phyloP scores from a whole-genome alignment of 148 eudicot species.

The Talinum fruticosum region DNA sequence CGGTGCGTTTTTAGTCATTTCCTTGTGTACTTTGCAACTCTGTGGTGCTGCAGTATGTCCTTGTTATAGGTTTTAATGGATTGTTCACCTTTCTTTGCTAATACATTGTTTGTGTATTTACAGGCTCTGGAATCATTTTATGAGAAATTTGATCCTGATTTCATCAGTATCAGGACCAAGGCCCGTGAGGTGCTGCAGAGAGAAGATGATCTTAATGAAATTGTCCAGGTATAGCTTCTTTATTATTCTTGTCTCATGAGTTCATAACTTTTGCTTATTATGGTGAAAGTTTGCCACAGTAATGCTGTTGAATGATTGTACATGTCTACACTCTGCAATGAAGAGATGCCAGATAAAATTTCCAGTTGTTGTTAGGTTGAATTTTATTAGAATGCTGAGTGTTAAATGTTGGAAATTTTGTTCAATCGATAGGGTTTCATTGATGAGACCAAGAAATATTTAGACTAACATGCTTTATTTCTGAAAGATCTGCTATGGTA shows the following conservation, averaged over 20 bases:
- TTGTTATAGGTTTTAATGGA: neutral
- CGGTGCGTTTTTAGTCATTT: conserved; percentile 44
- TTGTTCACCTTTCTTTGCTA: neutral
- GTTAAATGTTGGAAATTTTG: neutral
- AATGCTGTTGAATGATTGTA: neutral
- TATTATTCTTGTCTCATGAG: neutral
- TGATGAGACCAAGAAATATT: neutral
- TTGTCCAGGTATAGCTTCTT: conserved; percentile 69
- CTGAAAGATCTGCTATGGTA: neutral
- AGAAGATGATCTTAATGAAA: conserved; percentile 95
- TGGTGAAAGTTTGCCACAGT: neutral
- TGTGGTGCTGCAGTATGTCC: neutral
- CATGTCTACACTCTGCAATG: neutral
- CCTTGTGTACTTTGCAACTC: neutral
- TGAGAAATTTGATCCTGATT: conserved; percentile 88
- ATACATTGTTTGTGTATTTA: conserved; percentile 10
- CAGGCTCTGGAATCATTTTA: conserved; percentile 92
- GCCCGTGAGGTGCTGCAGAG: conserved; percentile 98
- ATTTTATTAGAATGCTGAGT: neutral
- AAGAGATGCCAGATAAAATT: neutral
- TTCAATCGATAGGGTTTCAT: neutral
- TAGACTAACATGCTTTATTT: neutral
- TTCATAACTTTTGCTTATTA: neutral
- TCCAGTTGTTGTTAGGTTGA: neutral
- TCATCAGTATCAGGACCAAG: conserved; percentile 89